Conservation (phyloP, 1,284 basidiomycete genomes). For the Rhodofomes roseus region DNA sequence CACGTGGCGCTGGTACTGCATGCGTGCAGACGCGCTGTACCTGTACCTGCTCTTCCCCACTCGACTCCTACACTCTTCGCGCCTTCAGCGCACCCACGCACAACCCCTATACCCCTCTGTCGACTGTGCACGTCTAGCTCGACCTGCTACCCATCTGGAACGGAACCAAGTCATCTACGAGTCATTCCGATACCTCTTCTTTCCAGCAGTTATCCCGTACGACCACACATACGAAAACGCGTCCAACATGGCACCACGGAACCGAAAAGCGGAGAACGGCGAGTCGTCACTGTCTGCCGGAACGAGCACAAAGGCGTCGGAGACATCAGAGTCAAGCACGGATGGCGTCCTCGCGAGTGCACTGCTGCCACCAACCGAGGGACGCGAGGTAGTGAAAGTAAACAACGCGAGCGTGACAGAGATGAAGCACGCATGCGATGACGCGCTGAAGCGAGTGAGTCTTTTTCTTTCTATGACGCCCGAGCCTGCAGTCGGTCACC, state of each 20-base stretch:
- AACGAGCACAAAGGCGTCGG: neutral
- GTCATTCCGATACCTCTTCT: neutral
- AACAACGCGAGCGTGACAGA: slow-evolving; percentile 81
- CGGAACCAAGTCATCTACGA: neutral
- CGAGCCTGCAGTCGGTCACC: neutral
- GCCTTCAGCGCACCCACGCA: neutral
- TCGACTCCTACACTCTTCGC: neutral
- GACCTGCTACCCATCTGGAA: neutral
- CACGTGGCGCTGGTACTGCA: neutral
- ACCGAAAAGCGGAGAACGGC: slow-evolving; percentile 18
- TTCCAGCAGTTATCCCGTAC: neutral
- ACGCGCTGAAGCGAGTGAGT: slow-evolving; percentile 84
- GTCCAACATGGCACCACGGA: slow-evolving; percentile 19
- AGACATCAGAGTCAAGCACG: slow-evolving; percentile 7
- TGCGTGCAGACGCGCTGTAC: neutral
- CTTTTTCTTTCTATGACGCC: neutral
- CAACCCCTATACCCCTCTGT: neutral
- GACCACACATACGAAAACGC: neutral
- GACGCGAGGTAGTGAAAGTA: slow-evolving; percentile 71
- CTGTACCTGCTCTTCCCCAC: slow-evolving; percentile 1
- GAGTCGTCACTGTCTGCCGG: slow-evolving; percentile 9
- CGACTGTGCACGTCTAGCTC: neutral
- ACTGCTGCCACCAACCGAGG: slow-evolving; percentile 21
- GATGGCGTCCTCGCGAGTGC: slow-evolving; percentile 14
- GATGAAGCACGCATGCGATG: slow-evolving; percentile 88